Base-by-base conservation (phyloP, 2,329 filamentous ascomycete species). In the Arachnomyces sp. region DNA sequence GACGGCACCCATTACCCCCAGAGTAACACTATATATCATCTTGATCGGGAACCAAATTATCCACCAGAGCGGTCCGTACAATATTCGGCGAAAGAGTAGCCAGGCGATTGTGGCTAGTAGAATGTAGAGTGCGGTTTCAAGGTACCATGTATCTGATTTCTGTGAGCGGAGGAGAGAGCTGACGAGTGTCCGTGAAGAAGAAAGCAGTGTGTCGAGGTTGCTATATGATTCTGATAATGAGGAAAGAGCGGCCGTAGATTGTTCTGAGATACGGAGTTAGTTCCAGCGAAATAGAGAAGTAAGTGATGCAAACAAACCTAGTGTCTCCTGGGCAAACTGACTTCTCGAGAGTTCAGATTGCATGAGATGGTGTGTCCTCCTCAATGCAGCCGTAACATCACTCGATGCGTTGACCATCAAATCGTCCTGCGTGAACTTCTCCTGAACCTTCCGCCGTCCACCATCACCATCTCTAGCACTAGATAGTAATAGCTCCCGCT, bases 111-210 rank as follows among this genome's bases (percentile, higher is more conserved):
- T 95, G 4, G 68, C 76, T 15, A 84, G 56, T 12, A 96, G 74
- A 52, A 95, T 73, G 59, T 89, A 93, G 50, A 96, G 80, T 2
- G 89, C 80, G 29, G 86, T 93, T 64, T 92, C 84, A 28, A 98
- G 75, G 60, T 98, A 98, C 92, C 92, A 98, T 2, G 89, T 95
- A 59, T 98, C 92, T 49, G 84, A 92, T 72, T 98, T 98, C 59
- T 93, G 87, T 48, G 86, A 92, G 45, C 79, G 78, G 34, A 96
- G 68, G 34, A 98, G 70, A 13, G 86, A 86, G 5, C 79, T 78
- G 6, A 95, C 76, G 13, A 98, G 70, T 40, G 80, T 81, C 48
- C 78, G 76, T 34, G 85, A 89, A 42, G 77, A 84, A 2, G 77
- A 72, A 29, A 98, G 73, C 56, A 95, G 74, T 9, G 77, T 77